Evolutionary conservation across 2,329 filamentous ascomycete genomes (phyloP).

Genomic region (Thielaviopsis punctulata): DNA sequence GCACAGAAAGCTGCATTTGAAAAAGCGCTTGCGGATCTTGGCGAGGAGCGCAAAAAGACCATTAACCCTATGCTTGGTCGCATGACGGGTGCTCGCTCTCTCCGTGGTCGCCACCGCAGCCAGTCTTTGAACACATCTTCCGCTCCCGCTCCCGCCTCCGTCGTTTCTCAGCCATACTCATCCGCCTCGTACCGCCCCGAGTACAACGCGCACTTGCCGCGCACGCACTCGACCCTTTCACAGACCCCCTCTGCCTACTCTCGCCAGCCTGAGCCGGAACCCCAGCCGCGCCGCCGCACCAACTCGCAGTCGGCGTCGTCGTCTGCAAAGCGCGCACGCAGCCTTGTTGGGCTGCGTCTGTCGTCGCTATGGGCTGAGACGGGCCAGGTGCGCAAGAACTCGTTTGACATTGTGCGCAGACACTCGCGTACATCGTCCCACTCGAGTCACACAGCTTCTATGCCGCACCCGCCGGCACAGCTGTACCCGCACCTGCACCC

Average conservation of each 20-base stretch:
- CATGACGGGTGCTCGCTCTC: slow-evolving; percentile 6
- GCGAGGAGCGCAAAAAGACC: slow-evolving; percentile 8
- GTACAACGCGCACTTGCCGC: not conserved
- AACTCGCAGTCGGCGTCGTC: slow-evolving; percentile 1
- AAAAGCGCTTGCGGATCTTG: slow-evolving; percentile 7
- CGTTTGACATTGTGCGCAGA: slow-evolving; percentile 12
- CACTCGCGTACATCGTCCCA: slow-evolving; percentile 6
- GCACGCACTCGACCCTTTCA: slow-evolving; percentile 1
- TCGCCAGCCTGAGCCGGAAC: not conserved
- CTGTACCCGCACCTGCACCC: too few species aligned
- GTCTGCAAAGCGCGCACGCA: slow-evolving; percentile 22
- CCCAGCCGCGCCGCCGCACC: not conserved
- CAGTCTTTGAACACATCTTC: not conserved
- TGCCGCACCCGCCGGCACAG: too few species aligned
- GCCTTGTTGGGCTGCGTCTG: slow-evolving; percentile 13
- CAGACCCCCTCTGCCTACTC: not conserved
- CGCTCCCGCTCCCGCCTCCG: not conserved
- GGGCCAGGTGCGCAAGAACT: slow-evolving; percentile 13
- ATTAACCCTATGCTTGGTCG: slow-evolving; percentile 10
- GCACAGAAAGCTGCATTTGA: slow-evolving; percentile 10
- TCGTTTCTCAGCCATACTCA: not conserved
- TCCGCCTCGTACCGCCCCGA: not conserved
- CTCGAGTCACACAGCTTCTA: too few species aligned
- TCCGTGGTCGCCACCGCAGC: slow-evolving; percentile 2
- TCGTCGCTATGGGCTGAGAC: slow-evolving; percentile 4